Base-by-base conservation (phyloP, 306 rosid genomes). In the Rosa lucieae region DNA sequence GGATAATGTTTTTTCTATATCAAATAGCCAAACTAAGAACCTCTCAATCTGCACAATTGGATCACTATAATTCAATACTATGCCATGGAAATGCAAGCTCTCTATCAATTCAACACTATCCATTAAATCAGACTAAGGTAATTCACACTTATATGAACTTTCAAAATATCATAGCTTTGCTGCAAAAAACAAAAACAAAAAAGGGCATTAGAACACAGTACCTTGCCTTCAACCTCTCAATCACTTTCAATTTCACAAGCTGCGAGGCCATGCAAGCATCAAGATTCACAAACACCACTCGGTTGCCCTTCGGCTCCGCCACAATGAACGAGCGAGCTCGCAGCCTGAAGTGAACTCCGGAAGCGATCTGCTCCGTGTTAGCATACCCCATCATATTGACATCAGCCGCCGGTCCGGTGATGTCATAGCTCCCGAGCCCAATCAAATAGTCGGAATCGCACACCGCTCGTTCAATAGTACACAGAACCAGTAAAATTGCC, bases 231-330 rank as follows among this genome's bases (percentile, higher is more conserved):
- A 94, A 84, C 84, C 93, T 84, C 90, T 94, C 92, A 40, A 94
- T 73, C 29, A 92, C 88, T 88, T 92, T 94, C 72, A 89, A 83
- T 48, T 90, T 92, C 72, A 88, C 94, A 79, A 94, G 77, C 58
- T 94, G 97, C 13, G 98, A 87, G 72, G 91, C 95, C 98, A 94
- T 94, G 73, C 98, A 90, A 79, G 98, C 97, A 85, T 94, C 98
- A 35, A 94, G 92, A 78, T 94, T 94, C 39, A 94, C 98, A 82
- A 94, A 94, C 75, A 85, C 97, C 12, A 92, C 90, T 61, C 97
- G 72, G 4, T 88, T 87, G 52, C 98, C 97, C 53, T 86, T 68
- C 9, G 91, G 90, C 78, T 90, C 91, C 0, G 97, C 97, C 48
- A 89, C 91, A 40, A 94, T 84, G 82, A 94, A 94, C 6, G 97